Percentiles rank a stretch among this genome's conserved stretches.
Conservation (phyloP, 2,329 filamentous ascomycete species). For the Penicillium sp. region DNA sequence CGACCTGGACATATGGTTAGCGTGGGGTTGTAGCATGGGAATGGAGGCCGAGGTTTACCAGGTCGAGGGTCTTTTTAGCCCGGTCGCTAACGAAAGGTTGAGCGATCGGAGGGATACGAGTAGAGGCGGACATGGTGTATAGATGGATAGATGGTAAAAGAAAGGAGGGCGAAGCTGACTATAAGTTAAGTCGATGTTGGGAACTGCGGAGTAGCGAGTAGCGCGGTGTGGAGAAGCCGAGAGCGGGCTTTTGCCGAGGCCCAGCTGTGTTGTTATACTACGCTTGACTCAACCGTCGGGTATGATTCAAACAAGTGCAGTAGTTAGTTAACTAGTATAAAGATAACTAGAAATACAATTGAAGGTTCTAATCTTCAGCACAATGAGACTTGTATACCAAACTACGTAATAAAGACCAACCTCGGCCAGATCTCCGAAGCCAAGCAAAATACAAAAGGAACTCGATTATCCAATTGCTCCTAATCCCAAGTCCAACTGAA, state of each 20-base stretch:
- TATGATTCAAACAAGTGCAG: too few relatives aligned
- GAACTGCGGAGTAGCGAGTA: slow-evolving; percentile 23
- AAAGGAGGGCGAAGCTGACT: slow-evolving; percentile 9
- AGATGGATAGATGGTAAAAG: slow-evolving; percentile 1
- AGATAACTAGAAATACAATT: not conserved
- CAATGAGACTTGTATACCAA: not conserved
- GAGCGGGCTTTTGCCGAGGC: slow-evolving; percentile 27
- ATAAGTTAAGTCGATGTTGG: slow-evolving; percentile 14
- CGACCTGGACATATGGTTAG: slow-evolving; percentile 54
- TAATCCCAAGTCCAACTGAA: slow-evolving; percentile 5
- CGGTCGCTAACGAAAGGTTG: slow-evolving; percentile 70
- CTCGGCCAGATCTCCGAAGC: slow-evolving; percentile 6
- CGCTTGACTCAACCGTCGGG: not conserved
- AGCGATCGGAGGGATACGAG: slow-evolving; percentile 56
- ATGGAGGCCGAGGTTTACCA: slow-evolving; percentile 45
- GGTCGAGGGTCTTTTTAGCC: slow-evolving; percentile 76
- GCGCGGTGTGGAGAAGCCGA: slow-evolving; percentile 29
- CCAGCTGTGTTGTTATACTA: slow-evolving; percentile 1
- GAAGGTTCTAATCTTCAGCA: not conserved
- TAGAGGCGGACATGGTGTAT: slow-evolving; percentile 47
- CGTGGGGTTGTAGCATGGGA: not conserved
- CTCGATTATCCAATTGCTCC: slow-evolving; percentile 7
- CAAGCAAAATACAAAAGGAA: not conserved
- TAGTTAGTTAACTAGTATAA: too few relatives aligned
- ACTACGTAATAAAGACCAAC: not conserved